Evolutionary conservation across 1,284 basidiomycete genomes (phyloP).

Genomic region (Singerocomus inundabilis): DNA sequence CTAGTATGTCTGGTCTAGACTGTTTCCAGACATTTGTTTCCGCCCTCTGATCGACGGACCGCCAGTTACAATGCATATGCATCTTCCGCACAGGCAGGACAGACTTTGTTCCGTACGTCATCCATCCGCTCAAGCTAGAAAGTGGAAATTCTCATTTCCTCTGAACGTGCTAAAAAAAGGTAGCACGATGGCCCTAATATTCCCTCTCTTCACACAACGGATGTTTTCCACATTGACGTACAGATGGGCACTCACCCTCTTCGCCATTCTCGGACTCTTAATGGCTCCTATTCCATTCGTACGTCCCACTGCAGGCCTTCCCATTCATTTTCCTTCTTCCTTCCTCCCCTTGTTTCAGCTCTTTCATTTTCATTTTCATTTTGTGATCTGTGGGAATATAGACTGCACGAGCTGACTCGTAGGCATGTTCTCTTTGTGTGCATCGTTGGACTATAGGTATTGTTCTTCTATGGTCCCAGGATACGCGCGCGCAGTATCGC

Average conservation of each 20-base stretch:
- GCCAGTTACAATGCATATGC: constrained; percentile 68
- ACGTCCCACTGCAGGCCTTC: too few relatives aligned
- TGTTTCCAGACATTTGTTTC: too few relatives aligned
- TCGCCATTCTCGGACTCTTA: constrained; percentile 54
- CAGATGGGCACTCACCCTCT: constrained; percentile 69
- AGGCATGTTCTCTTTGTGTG: neutral
- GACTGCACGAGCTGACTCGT: constrained; percentile 5
- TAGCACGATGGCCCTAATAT: constrained; percentile 54
- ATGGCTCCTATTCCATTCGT: constrained; percentile 69
- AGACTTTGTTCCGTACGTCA: constrained; percentile 61
- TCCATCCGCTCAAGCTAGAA: neutral
- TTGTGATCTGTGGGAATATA: neutral
- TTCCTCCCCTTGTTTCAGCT: too few relatives aligned
- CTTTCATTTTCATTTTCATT: neutral
- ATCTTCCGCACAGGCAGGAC: constrained; percentile 74
- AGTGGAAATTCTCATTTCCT: neutral
- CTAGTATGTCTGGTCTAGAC: constrained; percentile 46
- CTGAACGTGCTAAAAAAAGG: too few relatives aligned
- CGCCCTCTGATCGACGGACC: neutral
- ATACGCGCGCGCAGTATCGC: constrained; percentile 64
- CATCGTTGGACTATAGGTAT: constrained; percentile 14
- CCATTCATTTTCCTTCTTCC: too few relatives aligned
- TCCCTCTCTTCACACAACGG: constrained; percentile 62
- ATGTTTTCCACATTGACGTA: constrained; percentile 62
- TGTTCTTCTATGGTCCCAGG: constrained; percentile 20